Percentiles rank a stretch among this genome's conserved stretches.
Conservation (phyloP, 257 asterid genomes). For the Solanum chmielewskii region DNA sequence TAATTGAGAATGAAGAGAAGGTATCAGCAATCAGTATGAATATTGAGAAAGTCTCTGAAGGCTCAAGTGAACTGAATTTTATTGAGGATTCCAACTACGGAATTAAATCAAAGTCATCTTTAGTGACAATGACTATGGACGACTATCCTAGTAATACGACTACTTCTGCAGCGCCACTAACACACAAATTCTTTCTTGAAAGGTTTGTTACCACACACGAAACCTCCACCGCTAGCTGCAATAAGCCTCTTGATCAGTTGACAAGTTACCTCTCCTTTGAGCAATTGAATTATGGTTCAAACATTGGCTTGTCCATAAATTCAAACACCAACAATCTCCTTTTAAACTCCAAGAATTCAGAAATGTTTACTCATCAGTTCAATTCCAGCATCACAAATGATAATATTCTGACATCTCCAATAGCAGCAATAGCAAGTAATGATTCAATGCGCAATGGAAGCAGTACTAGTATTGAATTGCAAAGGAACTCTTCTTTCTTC, state of each 20-base stretch:
- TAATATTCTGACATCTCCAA: not conserved
- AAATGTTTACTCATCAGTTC: not conserved
- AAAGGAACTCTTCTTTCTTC: not conserved
- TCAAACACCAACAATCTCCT: not conserved
- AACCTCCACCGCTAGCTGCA: not conserved
- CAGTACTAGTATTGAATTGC: not conserved
- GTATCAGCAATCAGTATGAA: not conserved
- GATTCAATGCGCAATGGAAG: not conserved
- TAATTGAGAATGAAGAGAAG: not conserved
- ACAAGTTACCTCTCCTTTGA: not conserved
- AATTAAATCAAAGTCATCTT: not conserved
- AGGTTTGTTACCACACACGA: not conserved
- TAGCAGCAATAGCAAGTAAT: not conserved
- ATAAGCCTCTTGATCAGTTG: not conserved
- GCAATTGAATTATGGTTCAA: not conserved
- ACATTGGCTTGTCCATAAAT: not conserved
- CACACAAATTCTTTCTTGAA: not conserved
- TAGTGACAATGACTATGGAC: not conserved
- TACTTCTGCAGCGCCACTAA: not conserved
- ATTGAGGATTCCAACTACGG: not conserved
- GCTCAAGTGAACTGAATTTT: not conserved
- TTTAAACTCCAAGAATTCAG: not conserved
- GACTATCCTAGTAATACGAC: not conserved
- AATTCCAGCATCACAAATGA: not conserved
- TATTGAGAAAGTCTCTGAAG: not conserved